Conservation (phyloP, 805 yeast species). For the Candida sithepensis region DNA sequence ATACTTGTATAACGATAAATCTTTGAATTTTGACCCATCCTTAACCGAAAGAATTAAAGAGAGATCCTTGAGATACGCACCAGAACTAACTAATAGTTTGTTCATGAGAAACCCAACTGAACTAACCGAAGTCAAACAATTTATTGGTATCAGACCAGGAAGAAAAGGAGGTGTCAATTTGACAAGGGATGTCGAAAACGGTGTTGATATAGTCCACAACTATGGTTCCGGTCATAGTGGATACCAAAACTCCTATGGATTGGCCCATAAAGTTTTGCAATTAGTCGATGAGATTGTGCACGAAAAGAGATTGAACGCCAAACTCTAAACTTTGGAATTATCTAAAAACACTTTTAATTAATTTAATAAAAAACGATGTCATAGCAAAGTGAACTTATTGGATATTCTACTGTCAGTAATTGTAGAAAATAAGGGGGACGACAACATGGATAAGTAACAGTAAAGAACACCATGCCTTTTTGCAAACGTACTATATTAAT, state of each 20-base stretch:
- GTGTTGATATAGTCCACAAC: slow-evolving; percentile 46
- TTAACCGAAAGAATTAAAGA: slow-evolving; percentile 45
- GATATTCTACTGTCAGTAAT: too few relatives aligned
- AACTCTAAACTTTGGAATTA: slow-evolving; percentile 1
- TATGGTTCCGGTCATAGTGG: slow-evolving; percentile 80
- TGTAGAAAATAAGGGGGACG: too few relatives aligned
- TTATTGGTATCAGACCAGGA: slow-evolving; percentile 72
- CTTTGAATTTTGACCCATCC: slow-evolving; percentile 35
- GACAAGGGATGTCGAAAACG: slow-evolving; percentile 28
- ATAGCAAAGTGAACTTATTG: too few relatives aligned
- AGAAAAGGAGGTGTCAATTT: slow-evolving; percentile 55
- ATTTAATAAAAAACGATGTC: too few relatives aligned
- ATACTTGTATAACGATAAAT: slow-evolving; percentile 20
- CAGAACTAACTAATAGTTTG: slow-evolving; percentile 39
- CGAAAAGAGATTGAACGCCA: slow-evolving; percentile 3
- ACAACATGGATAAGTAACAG: too few relatives aligned
- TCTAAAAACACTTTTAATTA: too few relatives aligned
- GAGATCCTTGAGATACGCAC: slow-evolving; percentile 45
- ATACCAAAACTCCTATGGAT: slow-evolving; percentile 45
- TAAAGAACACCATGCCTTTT: too few relatives aligned
- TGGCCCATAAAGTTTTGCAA: slow-evolving; percentile 21
- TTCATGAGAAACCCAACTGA: slow-evolving; percentile 35
- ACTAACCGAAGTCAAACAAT: slow-evolving; percentile 47
- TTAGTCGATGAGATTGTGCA: slow-evolving; percentile 18
- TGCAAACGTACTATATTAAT: too few relatives aligned